phyloP scores from a whole-genome alignment of 2,329 filamentous ascomycete species.

The Blastomyces silverae region DNA sequence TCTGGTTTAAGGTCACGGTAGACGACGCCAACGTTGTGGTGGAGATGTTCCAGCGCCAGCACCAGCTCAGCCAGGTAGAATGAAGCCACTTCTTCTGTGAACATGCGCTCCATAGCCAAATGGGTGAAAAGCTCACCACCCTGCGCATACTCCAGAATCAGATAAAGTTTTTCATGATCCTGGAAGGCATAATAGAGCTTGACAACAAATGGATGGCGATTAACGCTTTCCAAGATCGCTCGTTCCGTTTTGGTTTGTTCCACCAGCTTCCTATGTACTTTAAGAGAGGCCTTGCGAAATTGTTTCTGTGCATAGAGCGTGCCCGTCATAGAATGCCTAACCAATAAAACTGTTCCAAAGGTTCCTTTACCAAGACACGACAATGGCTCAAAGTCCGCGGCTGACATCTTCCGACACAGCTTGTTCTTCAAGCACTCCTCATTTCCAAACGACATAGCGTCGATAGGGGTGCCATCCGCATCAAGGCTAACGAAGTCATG shows the following conservation, averaged over 20 bases:
- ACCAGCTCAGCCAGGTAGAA: conserved; percentile 99
- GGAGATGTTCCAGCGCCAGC: conserved; percentile 84
- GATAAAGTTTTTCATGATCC: conserved; percentile 92
- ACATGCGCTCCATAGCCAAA: conserved; percentile 89
- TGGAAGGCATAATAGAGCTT: conserved; percentile 98
- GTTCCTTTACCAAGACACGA: conserved; percentile 93
- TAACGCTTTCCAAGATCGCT: conserved; percentile 89
- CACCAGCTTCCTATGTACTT: conserved; percentile 89
- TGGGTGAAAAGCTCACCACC: conserved; percentile 97
- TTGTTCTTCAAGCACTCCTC: conserved; percentile 50
- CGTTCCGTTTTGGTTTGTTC: conserved; percentile 98
- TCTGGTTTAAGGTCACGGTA: conserved; percentile 97
- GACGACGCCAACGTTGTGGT: conserved; percentile 84
- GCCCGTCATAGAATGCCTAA: conserved; percentile 81
- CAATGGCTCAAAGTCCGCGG: conserved; percentile 81
- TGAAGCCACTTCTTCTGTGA: conserved; percentile 76
- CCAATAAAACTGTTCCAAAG: conserved; percentile 88
- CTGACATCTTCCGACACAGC: conserved; percentile 73
- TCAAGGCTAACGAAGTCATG: conserved; percentile 72
- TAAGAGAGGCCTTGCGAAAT: conserved; percentile 92
- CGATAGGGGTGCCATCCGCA: conserved; percentile 32
- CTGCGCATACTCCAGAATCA: conserved; percentile 95
- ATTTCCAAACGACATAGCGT: conserved; percentile 45
- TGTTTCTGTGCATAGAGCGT: conserved; percentile 96
- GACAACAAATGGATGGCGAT: conserved; percentile 93